Evolutionary conservation across 371 early-diverging fungal species (phyloP), one percentile per base, ranked within the genome.

Genomic region (Mortierella sp.): DNA sequence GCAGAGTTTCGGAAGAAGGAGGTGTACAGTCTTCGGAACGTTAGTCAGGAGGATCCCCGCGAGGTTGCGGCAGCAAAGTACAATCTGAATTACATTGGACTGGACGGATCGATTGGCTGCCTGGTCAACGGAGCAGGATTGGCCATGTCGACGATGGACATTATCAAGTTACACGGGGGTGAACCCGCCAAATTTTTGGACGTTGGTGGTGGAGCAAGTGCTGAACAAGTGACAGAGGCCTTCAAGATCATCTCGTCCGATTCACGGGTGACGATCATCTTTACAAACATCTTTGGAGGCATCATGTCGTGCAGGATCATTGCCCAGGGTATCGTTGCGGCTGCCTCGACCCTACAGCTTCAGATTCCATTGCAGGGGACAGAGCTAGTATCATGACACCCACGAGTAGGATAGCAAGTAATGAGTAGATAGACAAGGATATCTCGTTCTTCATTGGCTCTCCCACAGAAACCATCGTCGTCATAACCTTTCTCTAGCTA

Each of bases 111-210:
- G 55, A 87, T 93, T 79, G 92, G 92, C 71, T 93, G 93, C 79
- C 85, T 93, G 31, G 99, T 98, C 81, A 99, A 98, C 89, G 99
- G 99, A 79, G 98, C 98, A 68, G 99, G 99, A 86, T 93, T 99
- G 68, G 99, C 99, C 87, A 99, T 98, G 99, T 96, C 99, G 66
- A 99, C 99, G 66, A 98, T 98, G 99, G 99, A 99, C 89, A 97
- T 99, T 82, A 97, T 98, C 88, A 98, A 98, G 90, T 92, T 99
- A 67, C 93, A 98, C 89, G 99, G 99, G 78, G 99, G 98, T 63
- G 97, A 96, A 85, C 99, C 99, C 22, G 99, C 98, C 85, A 99
- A 99, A 94, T 98, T 99, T 89, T 93, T 99, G 85, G 99, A 99
- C 87, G 98, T 99, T 76, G 99, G 99, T 79, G 99, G 99, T 80